phyloP scores from a whole-genome alignment of 352 stramenopile genomes.

The Phytophthora quininea region DNA sequence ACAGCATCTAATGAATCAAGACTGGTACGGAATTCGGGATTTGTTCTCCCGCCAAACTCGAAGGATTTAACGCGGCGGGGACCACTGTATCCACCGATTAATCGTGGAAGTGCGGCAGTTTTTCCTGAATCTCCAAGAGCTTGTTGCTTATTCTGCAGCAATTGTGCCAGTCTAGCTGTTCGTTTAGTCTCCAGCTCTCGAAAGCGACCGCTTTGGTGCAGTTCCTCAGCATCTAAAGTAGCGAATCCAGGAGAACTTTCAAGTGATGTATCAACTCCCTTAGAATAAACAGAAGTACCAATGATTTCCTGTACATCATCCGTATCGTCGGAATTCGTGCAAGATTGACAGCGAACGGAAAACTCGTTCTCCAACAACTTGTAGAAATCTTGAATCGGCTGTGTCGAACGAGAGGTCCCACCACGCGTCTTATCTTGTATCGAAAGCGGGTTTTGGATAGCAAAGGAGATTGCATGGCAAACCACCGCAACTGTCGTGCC shows the following conservation, averaged over 20 bases:
- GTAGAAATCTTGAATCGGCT: slow-evolving; percentile 53
- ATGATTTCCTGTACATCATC: slow-evolving; percentile 8
- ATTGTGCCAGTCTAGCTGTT: slow-evolving; percentile 31
- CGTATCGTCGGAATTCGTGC: slow-evolving; percentile 1
- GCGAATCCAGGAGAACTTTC: slow-evolving; percentile 5
- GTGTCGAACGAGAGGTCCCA: not conserved
- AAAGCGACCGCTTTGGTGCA: slow-evolving; percentile 65
- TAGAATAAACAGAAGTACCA: slow-evolving; percentile 13
- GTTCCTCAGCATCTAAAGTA: slow-evolving; percentile 16
- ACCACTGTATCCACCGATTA: slow-evolving; percentile 80
- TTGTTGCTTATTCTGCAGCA: slow-evolving; percentile 68
- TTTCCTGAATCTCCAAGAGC: slow-evolving; percentile 63
- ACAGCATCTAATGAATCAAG: slow-evolving; percentile 8
- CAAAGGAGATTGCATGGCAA: slow-evolving; percentile 25
- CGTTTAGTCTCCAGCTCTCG: slow-evolving; percentile 67
- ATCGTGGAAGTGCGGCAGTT: slow-evolving; percentile 50
- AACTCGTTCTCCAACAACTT: slow-evolving; percentile 39
- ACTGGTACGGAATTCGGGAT: no score
- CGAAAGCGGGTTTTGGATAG: slow-evolving; percentile 8
- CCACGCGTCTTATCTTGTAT: slow-evolving; percentile 10
- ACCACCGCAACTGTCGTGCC: slow-evolving; percentile 31
- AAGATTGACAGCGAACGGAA: slow-evolving; percentile 8
- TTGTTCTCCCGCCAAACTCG: slow-evolving; percentile 43
- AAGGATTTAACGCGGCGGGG: slow-evolving; percentile 58
- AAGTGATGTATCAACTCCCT: slow-evolving; percentile 5